These are phyloP conservation scores for Ophiostoma novo-ulmi DNA, from an alignment of 2,329 filamentous ascomycete genomes.

Conservation along the genomic window DNA sequence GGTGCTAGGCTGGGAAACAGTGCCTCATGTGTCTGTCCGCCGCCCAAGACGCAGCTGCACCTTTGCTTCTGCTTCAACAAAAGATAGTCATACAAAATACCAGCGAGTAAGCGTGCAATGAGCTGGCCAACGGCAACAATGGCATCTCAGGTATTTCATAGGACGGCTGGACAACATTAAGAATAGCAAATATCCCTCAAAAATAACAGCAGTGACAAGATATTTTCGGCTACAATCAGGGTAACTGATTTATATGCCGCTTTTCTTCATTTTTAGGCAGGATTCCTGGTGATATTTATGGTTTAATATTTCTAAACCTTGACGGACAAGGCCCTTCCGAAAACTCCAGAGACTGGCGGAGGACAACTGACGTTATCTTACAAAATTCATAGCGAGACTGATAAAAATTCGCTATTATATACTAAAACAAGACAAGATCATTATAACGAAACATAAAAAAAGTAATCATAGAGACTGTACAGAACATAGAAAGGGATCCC, in stretches of 20 bases:
- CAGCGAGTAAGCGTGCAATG: neutral
- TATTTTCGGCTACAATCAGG: neutral
- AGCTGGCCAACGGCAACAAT: neutral
- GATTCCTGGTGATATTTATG: neutral
- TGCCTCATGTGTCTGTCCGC: neutral
- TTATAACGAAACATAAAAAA: neutral
- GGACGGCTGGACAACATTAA: neutral
- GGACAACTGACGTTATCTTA: neutral
- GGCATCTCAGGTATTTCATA: neutral
- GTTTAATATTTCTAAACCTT: neutral
- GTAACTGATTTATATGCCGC: neutral
- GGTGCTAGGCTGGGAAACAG: neutral
- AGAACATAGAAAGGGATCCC: neutral
- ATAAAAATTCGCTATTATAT: neutral
- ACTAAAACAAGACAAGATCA: neutral
- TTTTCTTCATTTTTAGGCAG: neutral
- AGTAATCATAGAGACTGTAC: neutral
- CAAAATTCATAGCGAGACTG: neutral
- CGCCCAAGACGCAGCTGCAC: neutral
- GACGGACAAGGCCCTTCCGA: neutral
- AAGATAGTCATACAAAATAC: neutral
- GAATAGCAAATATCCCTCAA: neutral
- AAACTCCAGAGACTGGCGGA: neutral
- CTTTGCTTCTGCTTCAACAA: neutral
- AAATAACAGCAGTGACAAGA: neutral